Conservation (phyloP, 2,329 filamentous ascomycete genomes). For the Neodidymelliopsis sp. region DNA sequence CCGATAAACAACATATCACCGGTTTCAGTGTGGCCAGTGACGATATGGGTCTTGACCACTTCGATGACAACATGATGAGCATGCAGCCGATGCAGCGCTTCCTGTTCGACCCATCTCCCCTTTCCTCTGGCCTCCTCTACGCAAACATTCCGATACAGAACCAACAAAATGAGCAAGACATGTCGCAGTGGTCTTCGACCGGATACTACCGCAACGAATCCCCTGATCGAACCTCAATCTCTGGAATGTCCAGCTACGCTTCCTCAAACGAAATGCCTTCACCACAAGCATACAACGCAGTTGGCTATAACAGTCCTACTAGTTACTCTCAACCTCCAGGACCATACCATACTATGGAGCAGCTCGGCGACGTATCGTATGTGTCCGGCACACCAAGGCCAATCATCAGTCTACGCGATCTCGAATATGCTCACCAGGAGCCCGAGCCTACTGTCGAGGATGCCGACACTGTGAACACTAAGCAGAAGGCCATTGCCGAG, state of each 20-base stretch:
- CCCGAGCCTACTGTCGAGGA: constrained; percentile 36
- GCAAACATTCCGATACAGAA: constrained; percentile 33
- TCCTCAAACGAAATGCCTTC: constrained; percentile 42
- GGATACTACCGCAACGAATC: constrained; percentile 39
- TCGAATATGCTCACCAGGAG: constrained; percentile 43
- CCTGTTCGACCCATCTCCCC: constrained; percentile 39
- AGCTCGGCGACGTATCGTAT: constrained; percentile 22
- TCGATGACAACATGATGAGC: constrained; percentile 31
- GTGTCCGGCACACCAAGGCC: constrained; percentile 22
- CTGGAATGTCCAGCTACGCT: constrained; percentile 41
- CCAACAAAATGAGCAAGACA: constrained; percentile 26
- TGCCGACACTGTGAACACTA: constrained; percentile 29
- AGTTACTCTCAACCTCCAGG: constrained; percentile 26
- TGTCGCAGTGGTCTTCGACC: constrained; percentile 31
- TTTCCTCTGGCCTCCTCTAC: constrained; percentile 37
- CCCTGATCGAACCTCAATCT: constrained; percentile 44
- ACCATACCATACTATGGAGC: constrained; percentile 30
- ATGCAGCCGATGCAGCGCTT: constrained; percentile 47
- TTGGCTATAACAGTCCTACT: constrained; percentile 29
- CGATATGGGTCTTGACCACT: constrained; percentile 26
- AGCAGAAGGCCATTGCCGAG: constrained; percentile 27
- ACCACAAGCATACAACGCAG: constrained; percentile 28
- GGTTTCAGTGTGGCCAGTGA: constrained; percentile 23
- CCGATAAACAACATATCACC: constrained; percentile 23
- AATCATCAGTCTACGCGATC: constrained; percentile 39